These are phyloP conservation scores for Hymenoscyphus infarciens DNA, from an alignment of 2,329 filamentous ascomycete species.

Conservation along the genomic window DNA sequence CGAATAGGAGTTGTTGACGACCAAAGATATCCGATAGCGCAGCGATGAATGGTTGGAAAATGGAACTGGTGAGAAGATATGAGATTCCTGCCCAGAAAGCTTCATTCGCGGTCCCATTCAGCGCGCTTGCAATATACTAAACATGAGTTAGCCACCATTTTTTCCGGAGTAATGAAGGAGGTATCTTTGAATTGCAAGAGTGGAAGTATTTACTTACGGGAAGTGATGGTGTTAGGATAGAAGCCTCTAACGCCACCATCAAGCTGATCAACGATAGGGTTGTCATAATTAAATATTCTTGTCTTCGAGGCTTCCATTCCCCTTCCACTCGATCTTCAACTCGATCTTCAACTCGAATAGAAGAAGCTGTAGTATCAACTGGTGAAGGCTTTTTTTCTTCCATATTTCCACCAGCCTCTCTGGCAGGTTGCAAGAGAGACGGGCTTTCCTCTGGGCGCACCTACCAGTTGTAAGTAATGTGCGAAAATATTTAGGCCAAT, in stretches of 20 bases:
- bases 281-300: slow-evolving; percentile 6
- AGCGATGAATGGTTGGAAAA: slow-evolving; percentile 47
- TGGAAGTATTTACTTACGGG: neutral
- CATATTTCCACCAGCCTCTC: too few species aligned
- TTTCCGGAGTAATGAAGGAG: neutral
- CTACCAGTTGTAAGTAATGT: too few species aligned
- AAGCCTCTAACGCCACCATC: slow-evolving; percentile 8
- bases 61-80: slow-evolving; percentile 61
- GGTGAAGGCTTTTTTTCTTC: too few species aligned
- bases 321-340: neutral
- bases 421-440: too few species aligned
- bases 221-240: slow-evolving; percentile 3
- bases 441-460: too few species aligned
- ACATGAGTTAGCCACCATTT: neutral
- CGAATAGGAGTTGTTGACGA: slow-evolving; percentile 26
- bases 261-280: slow-evolving; percentile 10
- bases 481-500: too few species aligned
- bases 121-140: slow-evolving; percentile 14
- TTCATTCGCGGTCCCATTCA: slow-evolving; percentile 50
- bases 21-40: slow-evolving; percentile 39
- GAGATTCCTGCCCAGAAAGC: slow-evolving; percentile 68
- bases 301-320: neutral
- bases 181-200: neutral
- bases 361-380: too few species aligned
- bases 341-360: neutral